These are phyloP conservation scores for Glaciozyma antarctica DNA, from an alignment of 768 basidiomycete genomes.

Conservation along the genomic window DNA sequence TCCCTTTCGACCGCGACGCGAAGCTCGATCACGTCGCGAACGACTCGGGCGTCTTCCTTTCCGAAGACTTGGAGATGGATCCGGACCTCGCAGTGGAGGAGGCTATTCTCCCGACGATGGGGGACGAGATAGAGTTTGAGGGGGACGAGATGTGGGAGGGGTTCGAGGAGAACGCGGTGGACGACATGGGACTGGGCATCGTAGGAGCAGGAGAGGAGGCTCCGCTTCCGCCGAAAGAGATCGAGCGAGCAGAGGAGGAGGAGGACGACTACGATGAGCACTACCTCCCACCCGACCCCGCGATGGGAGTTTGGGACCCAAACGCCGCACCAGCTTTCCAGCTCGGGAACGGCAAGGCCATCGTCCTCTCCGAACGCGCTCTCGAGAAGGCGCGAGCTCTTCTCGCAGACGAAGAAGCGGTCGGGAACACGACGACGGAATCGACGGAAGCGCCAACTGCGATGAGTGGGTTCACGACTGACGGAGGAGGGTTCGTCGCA, in stretches of 20 bases:
- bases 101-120: not conserved
- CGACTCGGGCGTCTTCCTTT: conserved; percentile 18
- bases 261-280: not conserved
- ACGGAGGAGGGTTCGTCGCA: not conserved
- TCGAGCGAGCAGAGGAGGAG: not conserved
- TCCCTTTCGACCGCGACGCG: not conserved
- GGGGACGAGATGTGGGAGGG: conserved; percentile 29
- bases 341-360: conserved; percentile 13
- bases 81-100: not conserved
- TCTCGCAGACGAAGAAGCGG: conserved; percentile 4
- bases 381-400: not conserved
- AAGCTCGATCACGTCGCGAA: conserved; percentile 1
- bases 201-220: not conserved
- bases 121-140: conserved; percentile 12
- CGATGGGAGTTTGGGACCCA: not conserved
- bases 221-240: not conserved
- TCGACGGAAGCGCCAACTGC: not conserved
- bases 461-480: not conserved
- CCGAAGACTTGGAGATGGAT: not conserved
- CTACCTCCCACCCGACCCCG: not conserved
- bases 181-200: conserved; percentile 2
- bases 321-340: conserved; percentile 4
- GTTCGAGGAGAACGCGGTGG: conserved; percentile 16
- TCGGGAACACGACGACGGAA: not conserved
- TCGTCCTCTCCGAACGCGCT: conserved; percentile 11